phyloP scores from a whole-genome alignment of 2,329 filamentous ascomycete species.

The Uncinocarpus reesii region DNA sequence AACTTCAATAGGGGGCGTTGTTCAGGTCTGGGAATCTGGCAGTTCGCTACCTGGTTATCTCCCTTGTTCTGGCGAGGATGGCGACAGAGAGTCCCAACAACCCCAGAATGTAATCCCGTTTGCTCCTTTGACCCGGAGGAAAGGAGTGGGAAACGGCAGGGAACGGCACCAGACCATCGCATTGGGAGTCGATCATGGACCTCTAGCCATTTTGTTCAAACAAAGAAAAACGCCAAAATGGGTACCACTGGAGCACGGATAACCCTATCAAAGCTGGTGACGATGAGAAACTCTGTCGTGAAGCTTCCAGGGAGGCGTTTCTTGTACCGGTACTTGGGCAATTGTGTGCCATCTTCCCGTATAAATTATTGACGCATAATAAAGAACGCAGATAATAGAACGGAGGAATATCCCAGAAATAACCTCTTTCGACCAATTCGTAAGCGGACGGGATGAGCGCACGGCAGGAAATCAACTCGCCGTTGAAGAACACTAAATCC shows the following conservation, averaged over 20 bases:
- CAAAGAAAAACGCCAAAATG: background rate
- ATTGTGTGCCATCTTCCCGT: background rate
- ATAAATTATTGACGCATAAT: too few species aligned
- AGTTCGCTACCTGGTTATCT: too few species aligned
- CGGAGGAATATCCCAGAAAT: background rate
- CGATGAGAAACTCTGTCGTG: background rate
- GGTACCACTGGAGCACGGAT: background rate
- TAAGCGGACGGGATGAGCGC: background rate
- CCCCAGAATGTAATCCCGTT: too few species aligned
- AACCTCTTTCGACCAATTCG: background rate
- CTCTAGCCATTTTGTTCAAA: background rate
- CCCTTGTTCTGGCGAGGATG: too few species aligned
- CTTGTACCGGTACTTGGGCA: background rate
- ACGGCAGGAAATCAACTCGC: background rate
- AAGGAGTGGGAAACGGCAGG: background rate
- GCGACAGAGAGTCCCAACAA: too few species aligned
- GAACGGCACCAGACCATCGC: background rate
- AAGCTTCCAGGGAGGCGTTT: background rate
- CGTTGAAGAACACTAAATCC: too few species aligned
- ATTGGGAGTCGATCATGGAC: background rate
- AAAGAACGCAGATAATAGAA: background rate
- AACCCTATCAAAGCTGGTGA: background rate
- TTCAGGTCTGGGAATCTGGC: too few species aligned
- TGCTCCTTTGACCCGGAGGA: background rate
- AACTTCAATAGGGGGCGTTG: too few species aligned